Conservation (phyloP, 768 basidiomycete genomes). For the Trametes coccinea region DNA sequence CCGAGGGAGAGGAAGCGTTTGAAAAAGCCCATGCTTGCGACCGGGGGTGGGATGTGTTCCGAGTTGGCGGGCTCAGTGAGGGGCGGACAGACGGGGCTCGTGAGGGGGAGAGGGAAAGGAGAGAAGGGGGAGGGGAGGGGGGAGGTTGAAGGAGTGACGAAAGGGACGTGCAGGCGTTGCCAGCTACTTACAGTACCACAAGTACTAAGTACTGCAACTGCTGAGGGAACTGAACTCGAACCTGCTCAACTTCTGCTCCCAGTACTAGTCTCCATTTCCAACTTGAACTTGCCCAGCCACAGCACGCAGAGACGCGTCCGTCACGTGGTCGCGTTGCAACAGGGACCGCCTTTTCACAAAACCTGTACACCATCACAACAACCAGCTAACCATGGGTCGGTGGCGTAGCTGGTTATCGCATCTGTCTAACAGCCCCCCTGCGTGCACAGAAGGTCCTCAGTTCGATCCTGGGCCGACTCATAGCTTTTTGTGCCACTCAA, state of each 20-base stretch:
- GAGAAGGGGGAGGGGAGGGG: neutral
- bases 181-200: too few relatives aligned
- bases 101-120: neutral
- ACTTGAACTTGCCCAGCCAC: neutral
- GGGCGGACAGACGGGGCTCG: neutral
- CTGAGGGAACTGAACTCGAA: neutral
- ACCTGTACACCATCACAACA: too few relatives aligned
- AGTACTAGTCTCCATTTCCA: constrained; percentile 6
- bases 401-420: constrained; percentile 85
- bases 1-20: constrained; percentile 70
- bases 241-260: neutral
- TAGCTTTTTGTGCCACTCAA: neutral
- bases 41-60: neutral
- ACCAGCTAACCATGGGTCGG: constrained; percentile 36
- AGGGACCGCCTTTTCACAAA: too few relatives aligned
- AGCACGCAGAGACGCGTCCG: neutral
- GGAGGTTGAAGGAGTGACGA: neutral
- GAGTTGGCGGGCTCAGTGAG: neutral
- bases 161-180: neutral
- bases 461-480: constrained; percentile 60
- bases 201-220: too few relatives aligned
- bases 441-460: constrained; percentile 67
- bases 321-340: constrained; percentile 1
- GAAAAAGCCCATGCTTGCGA: constrained; percentile 59
- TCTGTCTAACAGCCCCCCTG: constrained; percentile 61